Conservation (phyloP, 2,329 filamentous ascomycete genomes). For the Harringtonia lauricola region DNA sequence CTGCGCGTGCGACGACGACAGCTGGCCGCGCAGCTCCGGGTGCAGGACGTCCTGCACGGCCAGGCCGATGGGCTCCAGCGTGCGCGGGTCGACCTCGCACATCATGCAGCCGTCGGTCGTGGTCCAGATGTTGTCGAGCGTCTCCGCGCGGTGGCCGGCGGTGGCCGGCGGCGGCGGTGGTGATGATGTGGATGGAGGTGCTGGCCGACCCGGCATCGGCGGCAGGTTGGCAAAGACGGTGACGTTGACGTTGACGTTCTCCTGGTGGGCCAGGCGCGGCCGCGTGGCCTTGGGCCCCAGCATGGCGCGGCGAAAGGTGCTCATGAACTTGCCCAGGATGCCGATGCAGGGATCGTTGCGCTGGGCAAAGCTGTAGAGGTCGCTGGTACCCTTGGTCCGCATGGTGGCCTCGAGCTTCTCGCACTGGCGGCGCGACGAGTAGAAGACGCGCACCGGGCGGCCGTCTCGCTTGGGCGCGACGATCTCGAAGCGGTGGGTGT, state of each 20-base stretch:
- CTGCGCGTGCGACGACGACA: slow-evolving; percentile 62
- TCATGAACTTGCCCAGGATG: slow-evolving; percentile 61
- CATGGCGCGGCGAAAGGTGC: slow-evolving; percentile 33
- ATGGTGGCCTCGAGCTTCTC: slow-evolving; percentile 52
- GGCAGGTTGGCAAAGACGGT: slow-evolving; percentile 55
- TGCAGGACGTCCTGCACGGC: slow-evolving; percentile 51
- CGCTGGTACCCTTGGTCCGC: slow-evolving; percentile 44
- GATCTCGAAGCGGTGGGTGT: slow-evolving; percentile 64
- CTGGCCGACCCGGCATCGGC: slow-evolving; percentile 27
- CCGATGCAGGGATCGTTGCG: slow-evolving; percentile 64
- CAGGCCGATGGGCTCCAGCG: slow-evolving; percentile 61
- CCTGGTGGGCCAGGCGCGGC: slow-evolving; percentile 13
- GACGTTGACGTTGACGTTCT: slow-evolving; percentile 48
- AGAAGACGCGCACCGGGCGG: slow-evolving; percentile 39
- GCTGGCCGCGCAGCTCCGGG: slow-evolving; percentile 52
- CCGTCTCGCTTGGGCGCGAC: slow-evolving; percentile 18
- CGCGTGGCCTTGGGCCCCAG: too few relatives aligned
- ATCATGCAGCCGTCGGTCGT: slow-evolving; percentile 45
- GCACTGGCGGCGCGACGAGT: slow-evolving; percentile 60
- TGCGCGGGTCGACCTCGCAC: slow-evolving; percentile 55
- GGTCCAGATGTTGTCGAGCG: slow-evolving; percentile 39
- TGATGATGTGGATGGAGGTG: not conserved
- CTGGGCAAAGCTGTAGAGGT: slow-evolving; percentile 56
- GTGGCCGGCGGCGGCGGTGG: slow-evolving; percentile 4
- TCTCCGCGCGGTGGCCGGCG: slow-evolving; percentile 24